phyloP scores from a whole-genome alignment of 345 rosid species.

The Psidium friedrichsthalianum region DNA sequence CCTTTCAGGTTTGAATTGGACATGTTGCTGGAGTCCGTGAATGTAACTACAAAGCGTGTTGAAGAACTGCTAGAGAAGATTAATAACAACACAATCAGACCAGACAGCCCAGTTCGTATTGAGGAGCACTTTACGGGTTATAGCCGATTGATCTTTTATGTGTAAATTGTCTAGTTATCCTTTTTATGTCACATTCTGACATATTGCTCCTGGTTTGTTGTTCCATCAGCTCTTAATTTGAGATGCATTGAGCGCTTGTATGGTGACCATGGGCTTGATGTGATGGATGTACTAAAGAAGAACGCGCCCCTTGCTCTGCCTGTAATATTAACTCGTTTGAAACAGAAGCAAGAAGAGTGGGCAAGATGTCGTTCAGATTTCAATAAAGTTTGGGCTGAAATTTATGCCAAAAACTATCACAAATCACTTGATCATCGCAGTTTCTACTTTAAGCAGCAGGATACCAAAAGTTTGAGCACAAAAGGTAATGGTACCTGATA shows the following conservation, averaged over 20 bases:
- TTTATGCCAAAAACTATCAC: slow-evolving; percentile 87
- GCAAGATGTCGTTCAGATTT: slow-evolving; percentile 85
- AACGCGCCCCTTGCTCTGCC: slow-evolving; percentile 83
- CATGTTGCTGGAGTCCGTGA: slow-evolving; percentile 90
- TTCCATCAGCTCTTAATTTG: slow-evolving; percentile 60
- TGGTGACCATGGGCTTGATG: slow-evolving; percentile 98
- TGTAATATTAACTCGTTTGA: slow-evolving; percentile 81
- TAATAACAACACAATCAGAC: slow-evolving; percentile 46
- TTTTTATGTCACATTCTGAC: neutral
- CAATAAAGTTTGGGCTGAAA: slow-evolving; percentile 97
- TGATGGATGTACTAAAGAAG: slow-evolving; percentile 79
- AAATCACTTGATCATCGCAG: slow-evolving; percentile 97
- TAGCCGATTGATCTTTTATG: slow-evolving; percentile 2
- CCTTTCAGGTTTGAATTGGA: slow-evolving; percentile 88
- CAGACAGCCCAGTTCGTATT: slow-evolving; percentile 40
- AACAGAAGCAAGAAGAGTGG: slow-evolving; percentile 99
- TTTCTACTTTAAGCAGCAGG: slow-evolving; percentile 98
- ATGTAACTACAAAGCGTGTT: slow-evolving; percentile 66
- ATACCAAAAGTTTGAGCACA: slow-evolving; percentile 78
- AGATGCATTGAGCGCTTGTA: slow-evolving; percentile 95
- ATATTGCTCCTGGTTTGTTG: neutral
- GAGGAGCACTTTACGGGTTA: slow-evolving; percentile 88
- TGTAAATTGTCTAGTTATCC: neutral
- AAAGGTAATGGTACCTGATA: slow-evolving; percentile 43
- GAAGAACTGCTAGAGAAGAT: slow-evolving; percentile 77